Percentiles rank a stretch among this genome's conserved stretches.
phyloP scores from a whole-genome alignment of 768 basidiomycete species.

The Pulveroboletus ravenelii region DNA sequence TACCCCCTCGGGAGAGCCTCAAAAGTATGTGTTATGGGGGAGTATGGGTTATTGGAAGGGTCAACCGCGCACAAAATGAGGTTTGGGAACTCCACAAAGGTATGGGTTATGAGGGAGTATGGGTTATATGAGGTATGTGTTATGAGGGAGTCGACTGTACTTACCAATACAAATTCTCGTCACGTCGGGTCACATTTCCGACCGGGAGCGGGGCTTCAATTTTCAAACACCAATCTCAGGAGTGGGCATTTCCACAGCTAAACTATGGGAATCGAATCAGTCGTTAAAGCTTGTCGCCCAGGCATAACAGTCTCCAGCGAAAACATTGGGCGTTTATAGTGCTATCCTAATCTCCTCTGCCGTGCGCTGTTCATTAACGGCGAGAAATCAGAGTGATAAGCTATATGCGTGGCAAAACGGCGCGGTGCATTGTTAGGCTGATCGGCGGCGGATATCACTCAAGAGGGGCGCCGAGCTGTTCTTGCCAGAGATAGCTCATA shows the following conservation, averaged over 20 bases:
- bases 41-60: too few species aligned
- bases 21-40: too few species aligned
- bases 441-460: slow-evolving; percentile 19
- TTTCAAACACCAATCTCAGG: neutral
- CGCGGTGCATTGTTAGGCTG: neutral
- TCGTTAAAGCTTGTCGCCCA: neutral
- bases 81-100: too few species aligned
- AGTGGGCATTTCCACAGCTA: neutral
- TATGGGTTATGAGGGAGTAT: too few species aligned
- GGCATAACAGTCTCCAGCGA: neutral
- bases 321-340: neutral
- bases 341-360: neutral
- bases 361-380: neutral
- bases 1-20: too few species aligned
- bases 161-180: neutral
- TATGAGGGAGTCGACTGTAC: too few species aligned
- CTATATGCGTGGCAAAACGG: neutral
- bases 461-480: neutral
- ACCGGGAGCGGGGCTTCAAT: neutral
- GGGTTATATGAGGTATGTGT: too few species aligned
- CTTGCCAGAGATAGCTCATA: neutral
- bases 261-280: too few species aligned
- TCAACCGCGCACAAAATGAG: too few species aligned
- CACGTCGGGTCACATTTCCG: neutral
- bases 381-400: neutral